Evolutionary conservation across 176 grass and related monocot genomes (phyloP).

Genomic region (Phoenix dactylifera): DNA sequence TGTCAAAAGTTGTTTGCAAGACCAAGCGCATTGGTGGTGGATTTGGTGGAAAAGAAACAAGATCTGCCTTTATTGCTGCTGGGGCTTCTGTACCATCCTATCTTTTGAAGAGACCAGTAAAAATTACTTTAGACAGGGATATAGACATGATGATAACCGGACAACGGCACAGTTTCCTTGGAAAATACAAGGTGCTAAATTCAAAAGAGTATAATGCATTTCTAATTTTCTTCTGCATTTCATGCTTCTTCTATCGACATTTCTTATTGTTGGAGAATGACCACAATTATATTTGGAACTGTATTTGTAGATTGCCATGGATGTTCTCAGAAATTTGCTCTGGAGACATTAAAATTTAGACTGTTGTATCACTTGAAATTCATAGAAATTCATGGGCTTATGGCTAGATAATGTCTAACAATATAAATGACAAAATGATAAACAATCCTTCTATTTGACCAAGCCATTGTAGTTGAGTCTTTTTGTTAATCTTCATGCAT

Average conservation of each 20-base stretch:
- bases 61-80: conserved; percentile 65
- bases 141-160: conserved; percentile 84
- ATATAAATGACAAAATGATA: too few relatives aligned
- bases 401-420: too few relatives aligned
- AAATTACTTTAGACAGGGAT: conserved; percentile 85
- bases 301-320: too few relatives aligned
- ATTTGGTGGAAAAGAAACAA: conserved; percentile 97
- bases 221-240: neutral
- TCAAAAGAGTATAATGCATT: neutral
- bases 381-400: too few relatives aligned
- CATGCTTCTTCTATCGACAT: neutral
- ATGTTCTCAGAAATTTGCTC: too few relatives aligned
- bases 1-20: conserved; percentile 89
- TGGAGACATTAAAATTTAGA: too few relatives aligned
- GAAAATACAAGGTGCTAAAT: conserved; percentile 75
- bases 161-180: conserved; percentile 88
- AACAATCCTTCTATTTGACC: too few relatives aligned
- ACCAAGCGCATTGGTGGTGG: conserved; percentile 92
- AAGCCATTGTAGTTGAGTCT: too few relatives aligned
- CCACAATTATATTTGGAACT: too few relatives aligned
- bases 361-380: too few relatives aligned
- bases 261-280: too few relatives aligned
- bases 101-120: conserved; percentile 59
- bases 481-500: too few relatives aligned
- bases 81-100: conserved; percentile 68